Base-by-base conservation (phyloP, 2,329 filamentous ascomycete genomes). In the Diaporthe helianthi region DNA sequence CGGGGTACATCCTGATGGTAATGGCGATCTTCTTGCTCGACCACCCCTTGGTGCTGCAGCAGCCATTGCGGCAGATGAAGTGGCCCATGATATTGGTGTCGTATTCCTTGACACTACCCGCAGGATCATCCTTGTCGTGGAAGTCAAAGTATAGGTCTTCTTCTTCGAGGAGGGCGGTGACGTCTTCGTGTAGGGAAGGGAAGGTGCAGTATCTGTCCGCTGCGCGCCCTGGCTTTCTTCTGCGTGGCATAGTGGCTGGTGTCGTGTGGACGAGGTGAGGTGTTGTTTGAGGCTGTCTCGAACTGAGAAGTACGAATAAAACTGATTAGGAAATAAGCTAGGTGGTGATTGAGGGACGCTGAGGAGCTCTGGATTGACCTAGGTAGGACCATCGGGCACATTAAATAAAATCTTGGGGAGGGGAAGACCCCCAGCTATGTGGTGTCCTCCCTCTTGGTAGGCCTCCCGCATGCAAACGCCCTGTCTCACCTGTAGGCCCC, bases 11-110 rank as follows among this genome's bases (percentile, higher is more conserved):
- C 13, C 73, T 70, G 29, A 74, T 74, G 22, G 54, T 22, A 33
- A 74, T 72, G 13, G 65, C 44, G 4, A 74, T 67, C 8, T 63
- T 26, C 44, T 68, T 73, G 68, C 73, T 74, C 8, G 33, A 53
- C 73, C 73, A 74, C 12, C 67, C 67, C 0, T 15, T 51, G 15
- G 12, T 41, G 24, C 9, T 13, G 60, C 73, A 73, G 13, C 13
- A 13, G 17, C 22, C 29, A 41, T 73, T 71, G 31, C 53, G 41
- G 68, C 73, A 73, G 53, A 29, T 52, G 63, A 74, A 74, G 2
- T 52, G 67, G 6, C 73, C 73, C 73, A 74, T 74, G 19, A 74
- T 68, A 12, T 71, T 61, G 10, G 73, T 74, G 17, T 60, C 58
- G 47, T 73, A 69, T 17, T 61, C 41, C 1, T 66, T 41, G 41